phyloP scores from a whole-genome alignment of 75 land plant genomes.

The Chamaecyparis obtusa region DNA sequence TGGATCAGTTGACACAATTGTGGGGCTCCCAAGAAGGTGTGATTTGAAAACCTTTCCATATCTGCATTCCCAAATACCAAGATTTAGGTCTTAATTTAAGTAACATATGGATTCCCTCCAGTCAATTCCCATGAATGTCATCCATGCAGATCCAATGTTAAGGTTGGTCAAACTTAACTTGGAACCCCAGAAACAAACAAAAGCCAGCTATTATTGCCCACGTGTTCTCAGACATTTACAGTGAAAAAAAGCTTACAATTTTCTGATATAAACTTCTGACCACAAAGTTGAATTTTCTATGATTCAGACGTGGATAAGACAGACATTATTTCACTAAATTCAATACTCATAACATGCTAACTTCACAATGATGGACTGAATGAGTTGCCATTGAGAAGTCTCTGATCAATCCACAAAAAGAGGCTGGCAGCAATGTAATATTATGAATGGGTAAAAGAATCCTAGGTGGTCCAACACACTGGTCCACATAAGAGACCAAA shows the following conservation, averaged over 20 bases:
- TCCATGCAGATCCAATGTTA: slow-evolving; percentile 1
- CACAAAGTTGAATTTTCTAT: background rate
- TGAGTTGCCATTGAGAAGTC: slow-evolving; percentile 1
- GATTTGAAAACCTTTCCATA: slow-evolving; percentile 70
- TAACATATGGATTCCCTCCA: background rate
- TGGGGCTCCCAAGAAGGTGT: slow-evolving; percentile 67
- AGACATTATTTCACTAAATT: background rate
- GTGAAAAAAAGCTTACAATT: background rate
- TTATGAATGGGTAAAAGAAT: background rate
- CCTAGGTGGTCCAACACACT: background rate
- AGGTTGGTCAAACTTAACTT: background rate
- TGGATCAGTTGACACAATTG: slow-evolving; percentile 55
- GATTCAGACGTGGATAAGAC: background rate
- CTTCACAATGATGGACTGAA: background rate
- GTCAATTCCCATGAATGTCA: background rate
- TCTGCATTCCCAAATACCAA: slow-evolving; percentile 21
- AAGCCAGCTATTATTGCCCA: background rate
- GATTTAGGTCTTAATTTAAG: background rate
- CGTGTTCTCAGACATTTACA: background rate
- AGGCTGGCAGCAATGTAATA: background rate
- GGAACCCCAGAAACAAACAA: slow-evolving; percentile 6
- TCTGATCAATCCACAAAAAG: background rate
- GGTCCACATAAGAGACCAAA: background rate
- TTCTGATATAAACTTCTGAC: background rate
- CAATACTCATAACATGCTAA: background rate